Evolutionary conservation across 257 asterid genomes (phyloP).

Genomic region (Prunella vulgaris): DNA sequence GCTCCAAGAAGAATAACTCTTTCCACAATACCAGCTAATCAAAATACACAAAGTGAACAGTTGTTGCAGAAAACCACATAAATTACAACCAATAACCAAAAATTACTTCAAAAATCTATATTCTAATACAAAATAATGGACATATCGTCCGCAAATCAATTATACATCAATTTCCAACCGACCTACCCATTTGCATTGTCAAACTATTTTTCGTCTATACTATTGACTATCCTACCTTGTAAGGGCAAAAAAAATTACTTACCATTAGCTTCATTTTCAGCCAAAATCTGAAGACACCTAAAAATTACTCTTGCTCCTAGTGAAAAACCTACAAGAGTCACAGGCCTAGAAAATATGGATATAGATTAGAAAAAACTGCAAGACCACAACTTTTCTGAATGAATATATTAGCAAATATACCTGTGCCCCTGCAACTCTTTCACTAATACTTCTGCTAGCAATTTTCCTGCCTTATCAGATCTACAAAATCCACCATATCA

Average conservation of each 20-base stretch:
- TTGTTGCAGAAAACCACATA: too few species aligned
- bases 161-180: too few species aligned
- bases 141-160: neutral
- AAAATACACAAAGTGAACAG: constrained; percentile 19
- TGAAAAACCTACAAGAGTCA: constrained; percentile 92
- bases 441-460: constrained; percentile 82
- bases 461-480: constrained; percentile 87
- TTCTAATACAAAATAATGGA: neutral
- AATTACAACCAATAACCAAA: too few species aligned
- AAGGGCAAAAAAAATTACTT: constrained; percentile 9
- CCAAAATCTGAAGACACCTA: constrained; percentile 79
- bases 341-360: constrained; percentile 67
- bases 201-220: neutral
- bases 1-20: constrained; percentile 94
- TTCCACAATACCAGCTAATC: constrained; percentile 80
- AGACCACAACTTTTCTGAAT: constrained; percentile 4
- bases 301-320: constrained; percentile 94
- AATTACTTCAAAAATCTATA: too few species aligned
- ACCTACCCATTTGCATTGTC: neutral
- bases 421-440: constrained; percentile 89
- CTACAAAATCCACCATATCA: constrained; percentile 35
- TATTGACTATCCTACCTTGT: neutral
- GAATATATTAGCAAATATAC: constrained; percentile 31
- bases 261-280: constrained; percentile 63
- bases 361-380: constrained; percentile 2